phyloP scores from a whole-genome alignment of 306 rosid genomes.

The Pachyrhizus erosus region DNA sequence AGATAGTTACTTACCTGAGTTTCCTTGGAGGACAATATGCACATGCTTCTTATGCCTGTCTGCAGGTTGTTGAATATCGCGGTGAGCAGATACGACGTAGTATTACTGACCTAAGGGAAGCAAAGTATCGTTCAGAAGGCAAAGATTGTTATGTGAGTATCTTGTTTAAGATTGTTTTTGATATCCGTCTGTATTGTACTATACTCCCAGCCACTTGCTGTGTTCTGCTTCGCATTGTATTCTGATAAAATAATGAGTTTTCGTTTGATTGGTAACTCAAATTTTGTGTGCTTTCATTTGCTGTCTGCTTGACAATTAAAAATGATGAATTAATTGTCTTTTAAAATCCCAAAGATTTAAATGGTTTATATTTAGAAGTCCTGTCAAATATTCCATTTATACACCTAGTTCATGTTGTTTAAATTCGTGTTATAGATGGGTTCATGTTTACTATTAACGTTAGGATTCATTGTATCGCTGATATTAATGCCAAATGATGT shows the following conservation, averaged over 20 bases:
- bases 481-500: constrained; percentile 30
- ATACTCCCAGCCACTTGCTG: constrained; percentile 19
- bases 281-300: neutral
- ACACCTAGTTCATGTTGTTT: neutral
- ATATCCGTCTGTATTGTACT: constrained; percentile 4
- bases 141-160: constrained; percentile 93
- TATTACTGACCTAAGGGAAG: constrained; percentile 87
- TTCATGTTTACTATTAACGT: neutral
- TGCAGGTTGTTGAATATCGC: constrained; percentile 91
- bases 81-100: constrained; percentile 88
- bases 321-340: neutral
- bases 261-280: neutral
- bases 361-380: neutral
- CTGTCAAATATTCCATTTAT: constrained; percentile 17
- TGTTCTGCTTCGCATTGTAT: constrained; percentile 1
- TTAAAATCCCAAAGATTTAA: neutral
- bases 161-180: constrained; percentile 18
- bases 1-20: constrained; percentile 4
- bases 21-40: constrained; percentile 2
- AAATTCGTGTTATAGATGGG: neutral
- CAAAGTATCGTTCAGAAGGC: constrained; percentile 72
- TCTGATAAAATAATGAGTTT: neutral
- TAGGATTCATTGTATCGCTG: constrained; percentile 10
- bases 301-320: neutral
- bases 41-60: constrained; percentile 27